These are phyloP conservation scores for Neofusicoccum parvum DNA, from an alignment of 2,329 filamentous ascomycete species.

Conservation along the genomic window DNA sequence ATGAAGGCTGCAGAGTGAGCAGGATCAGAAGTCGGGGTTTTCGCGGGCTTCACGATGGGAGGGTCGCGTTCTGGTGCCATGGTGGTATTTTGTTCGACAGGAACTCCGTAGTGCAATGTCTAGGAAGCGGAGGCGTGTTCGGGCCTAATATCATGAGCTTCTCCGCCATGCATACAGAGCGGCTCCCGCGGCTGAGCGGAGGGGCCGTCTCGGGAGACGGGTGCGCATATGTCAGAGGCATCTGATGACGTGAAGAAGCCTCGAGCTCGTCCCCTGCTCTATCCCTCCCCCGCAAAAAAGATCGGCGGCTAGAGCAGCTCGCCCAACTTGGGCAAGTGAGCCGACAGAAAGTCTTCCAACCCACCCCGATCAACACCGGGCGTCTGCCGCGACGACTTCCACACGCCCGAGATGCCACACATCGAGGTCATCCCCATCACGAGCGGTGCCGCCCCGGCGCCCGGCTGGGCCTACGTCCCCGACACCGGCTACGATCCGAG, in stretches of 20 bases:
- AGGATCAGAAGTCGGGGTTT: slow-evolving; percentile 35
- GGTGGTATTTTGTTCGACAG: not conserved
- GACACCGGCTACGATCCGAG: slow-evolving; percentile 66
- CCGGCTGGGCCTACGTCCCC: slow-evolving; percentile 91
- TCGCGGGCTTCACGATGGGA: slow-evolving; percentile 43
- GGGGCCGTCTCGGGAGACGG: not conserved
- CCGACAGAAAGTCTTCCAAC: slow-evolving; percentile 9
- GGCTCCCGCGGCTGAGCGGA: not conserved
- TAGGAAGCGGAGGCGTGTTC: too few relatives aligned
- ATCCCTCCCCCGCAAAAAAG: not conserved
- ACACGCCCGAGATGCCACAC: slow-evolving; percentile 57
- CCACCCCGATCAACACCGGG: not conserved
- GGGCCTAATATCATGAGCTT: too few relatives aligned
- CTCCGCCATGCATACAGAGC: not conserved
- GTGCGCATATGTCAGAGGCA: not conserved
- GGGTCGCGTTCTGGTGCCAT: slow-evolving; percentile 24
- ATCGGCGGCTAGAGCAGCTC: slow-evolving; percentile 4
- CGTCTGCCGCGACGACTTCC: not conserved
- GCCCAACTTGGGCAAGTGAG: not conserved
- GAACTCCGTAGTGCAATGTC: too few relatives aligned
- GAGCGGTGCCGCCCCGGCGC: slow-evolving; percentile 65
- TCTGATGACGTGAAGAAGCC: not conserved
- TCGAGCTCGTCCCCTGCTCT: not conserved
- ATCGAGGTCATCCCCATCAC: slow-evolving; percentile 79
- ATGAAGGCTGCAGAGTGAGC: slow-evolving; percentile 48